Evolutionary conservation across 139 green algal genomes (phyloP), one percentile per base, ranked within the genome.

Genomic region (Volvox africanus): DNA sequence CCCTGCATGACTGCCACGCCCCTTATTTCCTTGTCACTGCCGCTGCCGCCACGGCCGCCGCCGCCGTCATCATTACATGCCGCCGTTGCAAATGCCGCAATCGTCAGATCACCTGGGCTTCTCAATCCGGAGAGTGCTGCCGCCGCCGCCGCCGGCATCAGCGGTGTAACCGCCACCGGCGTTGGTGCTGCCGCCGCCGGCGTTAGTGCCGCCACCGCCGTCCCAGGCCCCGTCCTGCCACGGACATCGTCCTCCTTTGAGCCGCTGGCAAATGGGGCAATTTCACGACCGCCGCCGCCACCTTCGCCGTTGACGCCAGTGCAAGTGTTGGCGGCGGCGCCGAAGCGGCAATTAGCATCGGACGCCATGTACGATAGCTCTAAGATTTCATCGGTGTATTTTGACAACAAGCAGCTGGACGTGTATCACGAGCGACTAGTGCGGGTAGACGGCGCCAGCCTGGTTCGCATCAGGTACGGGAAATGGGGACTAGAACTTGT

Each of bases 371-470:
- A 61, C 61, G 86, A 77, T 81, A 90, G 75, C 37, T 73, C 82
- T 19, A n/a, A 69, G 62, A 91, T 94, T 50, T 68, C 61, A 24
- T 91, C 94, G 19, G 95, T 98, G 1, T 98, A 98, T 90, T 96
- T 97, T 69, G 97, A 98, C 87, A 93, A 94, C 81, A 9, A 79
- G 20, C 88, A 88, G 22, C 84, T 98, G 78, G 69, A 93, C 30
- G 92, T 94, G 55, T 99, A 98, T 90, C 94, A 96, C 77, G 84
- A 84, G n/a, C 89, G 96, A 19, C 93, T 98, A 82, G 82, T 87
- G 5, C 89, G 95, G 12, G 92, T 95, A 0, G 95, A 98, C 67
- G 67, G 82, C 0, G 96, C 97, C 6, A 92, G 92, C 22, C 92
- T 97, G 37, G 91, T 96, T 65, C 91, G 97, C 19, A 68, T 98